A percentile compares a stretch with the other conserved stretches of the same genome.
These are phyloP conservation scores for Elongisporangium anandrum DNA, from an alignment of 352 stramenopile genomes.

Conservation along the genomic window DNA sequence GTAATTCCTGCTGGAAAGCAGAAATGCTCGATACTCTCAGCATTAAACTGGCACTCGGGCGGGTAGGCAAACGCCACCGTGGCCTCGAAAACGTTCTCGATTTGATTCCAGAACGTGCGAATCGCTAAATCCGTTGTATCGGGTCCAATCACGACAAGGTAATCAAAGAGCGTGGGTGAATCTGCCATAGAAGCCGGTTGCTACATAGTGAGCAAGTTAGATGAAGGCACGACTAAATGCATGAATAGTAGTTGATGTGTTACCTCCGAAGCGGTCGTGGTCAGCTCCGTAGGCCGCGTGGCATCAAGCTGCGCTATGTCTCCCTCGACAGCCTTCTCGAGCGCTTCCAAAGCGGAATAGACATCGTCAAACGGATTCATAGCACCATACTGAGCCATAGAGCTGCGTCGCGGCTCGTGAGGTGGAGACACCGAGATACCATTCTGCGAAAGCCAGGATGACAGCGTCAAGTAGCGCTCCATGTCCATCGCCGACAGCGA, in stretches of 20 bases:
- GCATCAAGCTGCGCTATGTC: conserved; percentile 24
- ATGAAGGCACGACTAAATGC: neutral
- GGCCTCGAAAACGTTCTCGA: conserved; percentile 45
- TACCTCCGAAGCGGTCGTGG: conserved; percentile 11
- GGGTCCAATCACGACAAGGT: conserved; percentile 38
- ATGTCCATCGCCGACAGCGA: conserved; percentile 28
- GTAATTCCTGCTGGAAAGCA: conserved; percentile 53
- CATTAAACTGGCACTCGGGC: conserved; percentile 60
- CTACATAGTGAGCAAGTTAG: neutral
- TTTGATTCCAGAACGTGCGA: conserved; percentile 33
- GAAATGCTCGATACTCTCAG: conserved; percentile 70
- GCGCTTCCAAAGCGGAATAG: conserved; percentile 33
- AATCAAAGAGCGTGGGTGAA: conserved; percentile 29
- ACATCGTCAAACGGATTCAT: conserved; percentile 39
- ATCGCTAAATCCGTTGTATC: conserved; percentile 42
- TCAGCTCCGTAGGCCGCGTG: neutral
- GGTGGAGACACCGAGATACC: conserved; percentile 27
- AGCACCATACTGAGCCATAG: neutral
- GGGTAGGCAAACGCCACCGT: conserved; percentile 60
- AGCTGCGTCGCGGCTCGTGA: neutral
- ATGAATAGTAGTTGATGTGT: neutral
- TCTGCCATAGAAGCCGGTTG: neutral
- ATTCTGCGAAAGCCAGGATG: conserved; percentile 33
- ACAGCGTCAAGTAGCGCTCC: conserved; percentile 42
- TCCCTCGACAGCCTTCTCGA: conserved; percentile 28